A percentile compares a stretch with the other conserved stretches of the same genome.
phyloP scores from a whole-genome alignment of 306 rosid genomes.

The Pterocarpus macrocarpus region DNA sequence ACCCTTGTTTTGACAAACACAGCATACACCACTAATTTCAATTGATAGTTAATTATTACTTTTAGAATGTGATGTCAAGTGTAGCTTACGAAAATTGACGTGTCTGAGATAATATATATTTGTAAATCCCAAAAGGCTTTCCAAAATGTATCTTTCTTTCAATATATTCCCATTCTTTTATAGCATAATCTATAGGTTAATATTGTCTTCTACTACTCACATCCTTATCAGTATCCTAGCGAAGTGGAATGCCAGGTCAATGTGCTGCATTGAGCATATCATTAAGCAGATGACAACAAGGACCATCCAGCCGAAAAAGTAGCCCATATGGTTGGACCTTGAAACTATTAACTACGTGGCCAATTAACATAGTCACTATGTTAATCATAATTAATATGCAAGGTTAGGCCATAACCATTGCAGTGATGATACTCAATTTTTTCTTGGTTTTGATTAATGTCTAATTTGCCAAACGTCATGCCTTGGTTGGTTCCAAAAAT shows the following conservation, averaged over 20 bases:
- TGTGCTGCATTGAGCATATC: conserved; percentile 50
- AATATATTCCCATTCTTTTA: conserved; percentile 37
- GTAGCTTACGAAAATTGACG: conserved; percentile 63
- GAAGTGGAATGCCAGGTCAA: conserved; percentile 86
- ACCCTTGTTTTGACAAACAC: conserved; percentile 55
- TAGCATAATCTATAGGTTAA: conserved; percentile 41
- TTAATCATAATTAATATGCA: conserved; percentile 12
- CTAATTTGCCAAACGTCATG: conserved; percentile 9
- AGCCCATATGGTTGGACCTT: conserved; percentile 43
- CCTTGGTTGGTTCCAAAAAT: conserved; percentile 20
- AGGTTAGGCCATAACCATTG: conserved; percentile 40
- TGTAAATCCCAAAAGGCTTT: conserved; percentile 54
- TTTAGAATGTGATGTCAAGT: conserved; percentile 75
- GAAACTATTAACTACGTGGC: conserved; percentile 3
- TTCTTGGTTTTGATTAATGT: conserved; percentile 18
- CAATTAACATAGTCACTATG: conserved; percentile 35
- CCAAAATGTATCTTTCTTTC: conserved; percentile 59
- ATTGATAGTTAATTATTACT: conserved; percentile 51
- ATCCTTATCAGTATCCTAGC: conserved; percentile 62
- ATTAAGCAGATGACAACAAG: conserved; percentile 30
- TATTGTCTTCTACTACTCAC: conserved; percentile 82
- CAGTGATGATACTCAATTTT: conserved; percentile 29
- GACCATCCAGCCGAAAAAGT: conserved; percentile 48
- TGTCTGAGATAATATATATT: conserved; percentile 52
- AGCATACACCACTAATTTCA: conserved; percentile 64